These are phyloP conservation scores for Calvatia gigantea DNA, from an alignment of 768 basidiomycete species.

Conservation along the genomic window DNA sequence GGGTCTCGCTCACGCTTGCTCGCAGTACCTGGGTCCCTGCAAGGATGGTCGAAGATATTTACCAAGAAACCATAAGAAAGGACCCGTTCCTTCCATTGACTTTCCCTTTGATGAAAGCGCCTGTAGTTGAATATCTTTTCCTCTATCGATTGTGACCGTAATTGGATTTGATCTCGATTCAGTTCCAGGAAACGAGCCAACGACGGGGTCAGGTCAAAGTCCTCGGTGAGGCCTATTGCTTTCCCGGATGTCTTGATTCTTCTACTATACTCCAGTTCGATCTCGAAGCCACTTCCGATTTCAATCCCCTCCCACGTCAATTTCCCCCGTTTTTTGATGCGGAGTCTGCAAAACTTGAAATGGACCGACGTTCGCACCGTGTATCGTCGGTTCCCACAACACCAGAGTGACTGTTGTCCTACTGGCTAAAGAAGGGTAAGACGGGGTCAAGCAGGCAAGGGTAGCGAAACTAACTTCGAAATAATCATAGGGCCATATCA, in stretches of 20 bases:
- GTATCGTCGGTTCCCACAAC: conserved; percentile 44
- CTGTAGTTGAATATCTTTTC: conserved; percentile 49
- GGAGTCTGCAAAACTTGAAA: conserved; percentile 45
- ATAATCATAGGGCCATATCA: conserved; percentile 64
- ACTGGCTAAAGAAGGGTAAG: conserved; percentile 33
- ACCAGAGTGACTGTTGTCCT: conserved; percentile 42
- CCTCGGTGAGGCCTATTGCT: conserved; percentile 60
- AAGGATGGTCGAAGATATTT: conserved; percentile 54
- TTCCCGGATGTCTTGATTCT: conserved; percentile 44
- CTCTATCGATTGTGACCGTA: conserved; percentile 41
- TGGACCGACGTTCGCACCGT: conserved; percentile 42
- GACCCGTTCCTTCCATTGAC: conserved; percentile 45
- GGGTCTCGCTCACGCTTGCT: conserved; percentile 49
- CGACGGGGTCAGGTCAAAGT: conserved; percentile 57
- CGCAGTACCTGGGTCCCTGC: conserved; percentile 35
- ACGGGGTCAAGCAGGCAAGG: background rate
- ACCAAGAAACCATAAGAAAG: conserved; percentile 64
- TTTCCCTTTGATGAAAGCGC: conserved; percentile 42
- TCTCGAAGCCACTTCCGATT: conserved; percentile 66
- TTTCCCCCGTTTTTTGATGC: conserved; percentile 50
- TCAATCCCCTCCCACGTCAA: conserved; percentile 49
- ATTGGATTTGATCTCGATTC: conserved; percentile 49
- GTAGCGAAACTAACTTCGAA: conserved; percentile 32
- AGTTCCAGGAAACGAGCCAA: conserved; percentile 62
- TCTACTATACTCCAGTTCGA: conserved; percentile 55